These are phyloP conservation scores for Cytospora leucostoma DNA, from an alignment of 2,329 filamentous ascomycete genomes.

Conservation along the genomic window DNA sequence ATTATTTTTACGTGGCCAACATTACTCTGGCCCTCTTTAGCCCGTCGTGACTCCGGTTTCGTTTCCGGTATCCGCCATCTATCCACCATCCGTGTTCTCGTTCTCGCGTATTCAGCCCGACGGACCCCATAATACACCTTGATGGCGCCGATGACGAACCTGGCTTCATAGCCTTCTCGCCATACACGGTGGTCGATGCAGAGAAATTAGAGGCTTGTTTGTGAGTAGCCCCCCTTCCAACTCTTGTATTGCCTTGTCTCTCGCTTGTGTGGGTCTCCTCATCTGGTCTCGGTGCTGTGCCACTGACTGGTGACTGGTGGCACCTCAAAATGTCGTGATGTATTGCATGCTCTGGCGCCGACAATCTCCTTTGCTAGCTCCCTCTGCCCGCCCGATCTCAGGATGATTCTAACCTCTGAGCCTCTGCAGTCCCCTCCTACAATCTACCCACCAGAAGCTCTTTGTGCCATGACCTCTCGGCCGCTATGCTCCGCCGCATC, in stretches of 20 bases:
- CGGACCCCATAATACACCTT: conserved; percentile 18
- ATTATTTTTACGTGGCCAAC: conserved; percentile 1
- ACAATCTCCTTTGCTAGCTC: not conserved
- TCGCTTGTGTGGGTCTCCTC: conserved; percentile 12
- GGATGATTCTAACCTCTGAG: conserved; percentile 17
- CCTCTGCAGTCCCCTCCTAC: conserved; percentile 14
- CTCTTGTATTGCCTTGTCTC: not conserved
- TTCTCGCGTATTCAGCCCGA: conserved; percentile 6
- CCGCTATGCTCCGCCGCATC: conserved; percentile 48
- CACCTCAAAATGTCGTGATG: not conserved
- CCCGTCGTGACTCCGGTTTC: conserved; percentile 5
- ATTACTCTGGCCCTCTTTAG: not conserved
- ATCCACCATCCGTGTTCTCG: conserved; percentile 2
- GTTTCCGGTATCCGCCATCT: not conserved
- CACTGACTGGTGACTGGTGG: not conserved
- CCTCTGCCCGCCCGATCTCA: not conserved
- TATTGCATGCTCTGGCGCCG: conserved; percentile 3
- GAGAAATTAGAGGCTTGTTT: conserved; percentile 13
- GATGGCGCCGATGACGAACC: conserved; percentile 25
- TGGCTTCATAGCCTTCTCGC: conserved; percentile 24
- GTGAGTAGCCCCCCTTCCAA: conserved; percentile 4
- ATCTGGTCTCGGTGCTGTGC: not conserved
- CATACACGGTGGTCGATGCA: conserved; percentile 1
- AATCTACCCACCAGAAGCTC: conserved; percentile 1
- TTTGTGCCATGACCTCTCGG: conserved; percentile 28